phyloP scores from a whole-genome alignment of 176 grass and related monocot genomes.

The Aegilops sharonensis region DNA sequence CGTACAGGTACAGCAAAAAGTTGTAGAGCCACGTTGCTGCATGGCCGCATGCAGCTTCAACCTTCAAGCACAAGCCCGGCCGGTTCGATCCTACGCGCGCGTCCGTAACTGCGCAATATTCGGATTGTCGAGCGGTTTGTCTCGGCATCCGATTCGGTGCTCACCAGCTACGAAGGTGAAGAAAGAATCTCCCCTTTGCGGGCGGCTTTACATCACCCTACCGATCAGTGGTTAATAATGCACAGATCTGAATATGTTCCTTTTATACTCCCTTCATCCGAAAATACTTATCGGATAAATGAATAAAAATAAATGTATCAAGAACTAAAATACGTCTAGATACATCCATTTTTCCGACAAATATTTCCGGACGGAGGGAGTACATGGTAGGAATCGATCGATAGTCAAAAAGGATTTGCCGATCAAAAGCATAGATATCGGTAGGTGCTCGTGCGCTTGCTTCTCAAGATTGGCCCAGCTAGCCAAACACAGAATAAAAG shows the following conservation, averaged over 20 bases:
- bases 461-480: conserved; percentile 34
- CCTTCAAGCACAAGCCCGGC: conserved; percentile 31
- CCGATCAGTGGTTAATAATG: conserved; percentile 22
- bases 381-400: conserved; percentile 29
- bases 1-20: conserved; percentile 17
- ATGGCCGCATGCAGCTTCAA: conserved; percentile 21
- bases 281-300: too few relatives aligned
- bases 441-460: conserved; percentile 29
- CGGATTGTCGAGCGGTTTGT: background rate
- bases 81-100: background rate
- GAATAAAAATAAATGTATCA: too few relatives aligned
- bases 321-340: too few relatives aligned
- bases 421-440: conserved; percentile 16
- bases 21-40: background rate
- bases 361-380: too few relatives aligned
- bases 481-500: conserved; percentile 36
- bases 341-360: too few relatives aligned
- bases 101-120: background rate
- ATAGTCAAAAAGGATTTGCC: conserved; percentile 25
- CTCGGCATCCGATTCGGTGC: conserved; percentile 63
- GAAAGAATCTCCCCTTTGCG: conserved; percentile 45
- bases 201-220: conserved; percentile 28
- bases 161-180: conserved; percentile 40
- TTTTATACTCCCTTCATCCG: background rate
- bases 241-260: conserved; percentile 32